Conservation (phyloP, 179 eudicot genomes). For the Patellifolia procumbens region DNA sequence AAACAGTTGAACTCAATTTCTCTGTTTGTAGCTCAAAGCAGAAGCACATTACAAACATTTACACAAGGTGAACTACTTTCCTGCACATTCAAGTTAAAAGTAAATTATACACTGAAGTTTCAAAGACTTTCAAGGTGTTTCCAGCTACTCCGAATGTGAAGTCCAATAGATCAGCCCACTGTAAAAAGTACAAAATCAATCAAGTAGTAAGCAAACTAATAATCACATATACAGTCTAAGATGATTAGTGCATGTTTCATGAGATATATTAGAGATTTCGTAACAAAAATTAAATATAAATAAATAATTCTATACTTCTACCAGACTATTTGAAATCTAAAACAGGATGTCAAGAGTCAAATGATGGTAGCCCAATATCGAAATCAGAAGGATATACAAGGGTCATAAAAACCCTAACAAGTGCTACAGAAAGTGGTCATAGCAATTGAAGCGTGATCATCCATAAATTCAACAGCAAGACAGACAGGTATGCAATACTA, state of each 20-base stretch:
- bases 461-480: not conserved
- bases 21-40: conserved; percentile 19
- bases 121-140: conserved; percentile 12
- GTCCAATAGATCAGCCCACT: conserved; percentile 88
- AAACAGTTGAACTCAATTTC: not conserved
- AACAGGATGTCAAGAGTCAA: too few relatives aligned
- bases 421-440: too few relatives aligned
- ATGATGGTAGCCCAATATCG: too few relatives aligned
- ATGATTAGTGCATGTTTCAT: not conserved
- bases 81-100: conserved; percentile 21
- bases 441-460: not conserved
- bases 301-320: too few relatives aligned
- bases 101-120: conserved; percentile 20
- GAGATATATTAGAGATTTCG: not conserved
- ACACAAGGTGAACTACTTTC: conserved; percentile 28
- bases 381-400: too few relatives aligned
- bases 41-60: conserved; percentile 39
- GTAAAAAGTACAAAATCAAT: conserved; percentile 15
- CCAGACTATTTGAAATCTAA: too few relatives aligned
- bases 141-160: conserved; percentile 59
- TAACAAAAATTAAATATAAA: not conserved
- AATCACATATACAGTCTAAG: not conserved
- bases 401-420: too few relatives aligned
- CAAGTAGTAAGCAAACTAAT: not conserved
- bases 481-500: not conserved